These are phyloP conservation scores for Picea abies DNA, from an alignment of 83 land plant species.

Conservation along the genomic window DNA sequence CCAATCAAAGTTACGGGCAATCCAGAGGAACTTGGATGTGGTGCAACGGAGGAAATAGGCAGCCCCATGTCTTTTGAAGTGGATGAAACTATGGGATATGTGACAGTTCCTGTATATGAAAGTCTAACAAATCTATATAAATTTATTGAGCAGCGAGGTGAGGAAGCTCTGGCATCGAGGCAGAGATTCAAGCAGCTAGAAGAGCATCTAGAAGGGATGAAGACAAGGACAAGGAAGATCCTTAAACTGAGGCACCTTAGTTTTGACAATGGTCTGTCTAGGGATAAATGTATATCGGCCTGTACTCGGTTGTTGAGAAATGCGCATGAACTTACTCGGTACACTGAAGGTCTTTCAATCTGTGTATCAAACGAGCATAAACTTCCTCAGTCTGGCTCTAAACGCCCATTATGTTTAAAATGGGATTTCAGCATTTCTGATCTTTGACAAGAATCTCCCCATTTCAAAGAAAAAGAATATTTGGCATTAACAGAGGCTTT, in stretches of 20 bases:
- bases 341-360: constrained; percentile 48
- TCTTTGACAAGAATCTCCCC: constrained; percentile 11
- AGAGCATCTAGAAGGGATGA: constrained; percentile 34
- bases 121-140: constrained; percentile 22
- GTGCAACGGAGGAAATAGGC: not conserved
- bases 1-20: constrained; percentile 34
- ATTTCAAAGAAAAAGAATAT: too few species aligned
- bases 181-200: constrained; percentile 25
- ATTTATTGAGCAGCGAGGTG: constrained; percentile 32
- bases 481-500: too few species aligned
- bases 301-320: constrained; percentile 30
- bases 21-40: constrained; percentile 1
- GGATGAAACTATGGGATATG: constrained; percentile 35
- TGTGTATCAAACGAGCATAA: constrained; percentile 47
- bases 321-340: constrained; percentile 29
- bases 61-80: constrained; percentile 14
- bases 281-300: constrained; percentile 41
- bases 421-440: constrained; percentile 53
- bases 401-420: constrained; percentile 31
- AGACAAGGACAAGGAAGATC: constrained; percentile 31
- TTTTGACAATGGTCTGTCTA: constrained; percentile 25
- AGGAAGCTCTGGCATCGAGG: constrained; percentile 33
- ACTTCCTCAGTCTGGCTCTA: constrained; percentile 38
- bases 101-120: constrained; percentile 36
- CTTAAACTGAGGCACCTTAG: constrained; percentile 39